phyloP scores from a whole-genome alignment of 371 early-diverging fungal genomes.

The Lichtheimia corymbifera region DNA sequence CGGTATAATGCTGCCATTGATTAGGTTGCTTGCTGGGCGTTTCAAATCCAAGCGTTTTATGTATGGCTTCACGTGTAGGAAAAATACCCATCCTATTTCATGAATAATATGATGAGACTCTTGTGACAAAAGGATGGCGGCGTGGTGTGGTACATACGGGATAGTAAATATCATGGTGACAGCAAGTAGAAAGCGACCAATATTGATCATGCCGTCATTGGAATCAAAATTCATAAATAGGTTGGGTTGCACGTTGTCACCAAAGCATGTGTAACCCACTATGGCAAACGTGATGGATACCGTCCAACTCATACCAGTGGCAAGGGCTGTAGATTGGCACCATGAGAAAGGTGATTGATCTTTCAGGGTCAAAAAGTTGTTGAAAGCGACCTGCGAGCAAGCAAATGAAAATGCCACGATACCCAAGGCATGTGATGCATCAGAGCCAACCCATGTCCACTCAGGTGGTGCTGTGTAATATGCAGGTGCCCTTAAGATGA shows the following conservation, averaged over 20 bases:
- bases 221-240: slow-evolving; percentile 57
- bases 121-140: slow-evolving; percentile 6
- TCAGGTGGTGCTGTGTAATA: slow-evolving; percentile 36
- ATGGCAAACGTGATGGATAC: slow-evolving; percentile 59
- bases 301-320: slow-evolving; percentile 49
- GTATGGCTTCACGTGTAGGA: slow-evolving; percentile 47
- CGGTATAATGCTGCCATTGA: slow-evolving; percentile 32
- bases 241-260: slow-evolving; percentile 53
- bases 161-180: slow-evolving; percentile 56
- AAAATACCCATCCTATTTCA: slow-evolving; percentile 35
- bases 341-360: slow-evolving; percentile 45
- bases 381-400: slow-evolving; percentile 51
- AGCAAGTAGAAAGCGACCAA: slow-evolving; percentile 53
- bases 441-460: slow-evolving; percentile 32
- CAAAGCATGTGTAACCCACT: slow-evolving; percentile 58
- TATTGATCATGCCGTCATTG: slow-evolving; percentile 51
- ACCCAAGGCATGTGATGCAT: slow-evolving; percentile 44
- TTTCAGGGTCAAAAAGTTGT: slow-evolving; percentile 50
- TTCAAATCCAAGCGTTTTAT: slow-evolving; percentile 44
- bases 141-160: slow-evolving; percentile 37
- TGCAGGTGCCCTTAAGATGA: slow-evolving; percentile 50
- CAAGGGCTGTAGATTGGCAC: slow-evolving; percentile 41
- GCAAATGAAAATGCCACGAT: slow-evolving; percentile 51
- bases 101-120: neutral
- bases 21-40: slow-evolving; percentile 29